Evolutionary conservation across 2,329 filamentous ascomycete genomes (phyloP).

Genomic region (Botryotinia calthae): DNA sequence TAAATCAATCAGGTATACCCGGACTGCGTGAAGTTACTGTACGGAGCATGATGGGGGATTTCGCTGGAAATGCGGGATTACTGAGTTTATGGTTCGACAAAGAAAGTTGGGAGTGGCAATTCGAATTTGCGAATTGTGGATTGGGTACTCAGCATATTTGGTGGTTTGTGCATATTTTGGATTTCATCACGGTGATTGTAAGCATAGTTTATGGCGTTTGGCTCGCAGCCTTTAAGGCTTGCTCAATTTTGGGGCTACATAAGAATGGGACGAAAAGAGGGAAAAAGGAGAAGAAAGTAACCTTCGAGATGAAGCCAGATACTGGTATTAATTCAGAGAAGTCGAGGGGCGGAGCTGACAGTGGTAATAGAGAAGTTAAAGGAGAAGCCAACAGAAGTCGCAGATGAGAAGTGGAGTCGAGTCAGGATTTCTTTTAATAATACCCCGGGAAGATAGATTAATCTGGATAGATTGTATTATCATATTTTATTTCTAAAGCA

Average conservation of each 20-base stretch:
- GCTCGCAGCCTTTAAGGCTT: background rate
- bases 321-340: background rate
- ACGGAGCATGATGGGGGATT: constrained; percentile 97
- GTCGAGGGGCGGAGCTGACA: background rate
- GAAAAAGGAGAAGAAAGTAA: constrained; percentile 11
- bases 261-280: background rate
- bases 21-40: constrained; percentile 87
- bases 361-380: background rate
- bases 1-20: constrained; percentile 48
- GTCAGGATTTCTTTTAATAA: background rate
- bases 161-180: constrained; percentile 84
- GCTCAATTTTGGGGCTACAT: background rate
- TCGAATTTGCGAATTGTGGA: constrained; percentile 74
- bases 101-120: constrained; percentile 70
- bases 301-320: background rate
- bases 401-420: background rate
- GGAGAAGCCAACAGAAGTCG: background rate
- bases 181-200: constrained; percentile 41
- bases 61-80: constrained; percentile 85
- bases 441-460: constrained; percentile 1
- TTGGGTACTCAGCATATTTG: constrained; percentile 87
- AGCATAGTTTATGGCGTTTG: constrained; percentile 26
- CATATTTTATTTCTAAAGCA: background rate
- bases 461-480: background rate
- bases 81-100: constrained; percentile 87